Conservation (phyloP, 208 protist genomes). For the Crithidia fasciculata region DNA sequence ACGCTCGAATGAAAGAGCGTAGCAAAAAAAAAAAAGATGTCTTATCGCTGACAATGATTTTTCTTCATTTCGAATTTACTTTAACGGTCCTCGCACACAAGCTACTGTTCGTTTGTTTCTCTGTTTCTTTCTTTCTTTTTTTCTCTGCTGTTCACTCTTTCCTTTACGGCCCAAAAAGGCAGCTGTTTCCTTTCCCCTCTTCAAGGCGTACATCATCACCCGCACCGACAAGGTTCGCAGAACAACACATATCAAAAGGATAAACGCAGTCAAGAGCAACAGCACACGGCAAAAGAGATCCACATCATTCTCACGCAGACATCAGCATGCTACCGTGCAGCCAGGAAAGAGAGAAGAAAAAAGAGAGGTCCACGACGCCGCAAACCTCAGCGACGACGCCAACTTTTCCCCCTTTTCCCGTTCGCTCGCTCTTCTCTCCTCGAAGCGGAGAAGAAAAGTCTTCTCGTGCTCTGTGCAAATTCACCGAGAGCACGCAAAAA, state of each 20-base stretch:
- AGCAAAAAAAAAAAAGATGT: constrained; percentile 17
- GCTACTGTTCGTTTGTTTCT: neutral
- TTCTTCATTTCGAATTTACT: too few relatives aligned
- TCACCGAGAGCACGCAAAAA: neutral
- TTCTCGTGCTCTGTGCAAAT: neutral
- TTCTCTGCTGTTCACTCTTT: neutral
- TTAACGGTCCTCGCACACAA: too few relatives aligned
- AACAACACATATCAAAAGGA: too few relatives aligned
- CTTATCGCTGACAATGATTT: too few relatives aligned
- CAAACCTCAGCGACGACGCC: neutral
- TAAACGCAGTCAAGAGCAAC: too few relatives aligned
- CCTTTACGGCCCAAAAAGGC: too few relatives aligned
- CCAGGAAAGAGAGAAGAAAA: constrained; percentile 11
- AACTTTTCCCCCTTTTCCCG: neutral
- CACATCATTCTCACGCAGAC: too few relatives aligned
- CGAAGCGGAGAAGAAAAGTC: neutral
- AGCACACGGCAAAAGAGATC: too few relatives aligned
- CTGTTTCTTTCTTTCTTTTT: constrained; percentile 7
- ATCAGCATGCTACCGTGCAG: neutral
- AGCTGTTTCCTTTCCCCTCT: too few relatives aligned
- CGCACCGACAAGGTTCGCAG: too few relatives aligned
- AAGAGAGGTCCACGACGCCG: neutral
- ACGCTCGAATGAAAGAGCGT: constrained; percentile 22
- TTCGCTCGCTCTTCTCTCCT: neutral
- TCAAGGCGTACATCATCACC: too few relatives aligned